phyloP scores from a whole-genome alignment of 2,329 filamentous ascomycete species.

The Clonostachys solani region DNA sequence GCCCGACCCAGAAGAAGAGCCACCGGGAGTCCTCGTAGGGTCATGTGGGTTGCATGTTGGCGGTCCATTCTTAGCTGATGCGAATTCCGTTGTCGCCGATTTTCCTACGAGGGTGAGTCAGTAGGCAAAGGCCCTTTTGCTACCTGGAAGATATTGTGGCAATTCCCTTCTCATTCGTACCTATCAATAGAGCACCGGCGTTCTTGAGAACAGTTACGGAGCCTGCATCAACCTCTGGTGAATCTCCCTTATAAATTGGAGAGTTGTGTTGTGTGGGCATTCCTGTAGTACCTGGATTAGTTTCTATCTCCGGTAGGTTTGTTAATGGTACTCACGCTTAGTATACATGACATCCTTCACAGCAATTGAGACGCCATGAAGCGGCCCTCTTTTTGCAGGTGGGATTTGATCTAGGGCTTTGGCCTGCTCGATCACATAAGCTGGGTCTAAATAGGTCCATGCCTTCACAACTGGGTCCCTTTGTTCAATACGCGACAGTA shows the following conservation, averaged over 20 bases:
- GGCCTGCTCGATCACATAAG: conserved; percentile 41
- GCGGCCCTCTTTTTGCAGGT: conserved; percentile 37
- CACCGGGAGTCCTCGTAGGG: conserved; percentile 54
- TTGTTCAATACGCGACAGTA: conserved; percentile 36
- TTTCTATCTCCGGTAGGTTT: not conserved
- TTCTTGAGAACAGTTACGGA: conserved; percentile 43
- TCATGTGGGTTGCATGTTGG: conserved; percentile 59
- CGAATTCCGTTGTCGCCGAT: conserved; percentile 54
- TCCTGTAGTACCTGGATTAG: conserved; percentile 17
- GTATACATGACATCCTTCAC: conserved; percentile 59
- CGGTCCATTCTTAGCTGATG: conserved; percentile 41
- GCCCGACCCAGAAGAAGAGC: conserved; percentile 59
- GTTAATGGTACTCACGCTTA: conserved; percentile 32
- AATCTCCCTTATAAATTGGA: conserved; percentile 38
- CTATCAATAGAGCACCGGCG: conserved; percentile 38
- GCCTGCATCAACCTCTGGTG: conserved; percentile 42
- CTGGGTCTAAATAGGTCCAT: conserved; percentile 41
- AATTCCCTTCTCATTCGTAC: too few relatives aligned
- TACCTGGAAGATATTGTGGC: too few relatives aligned
- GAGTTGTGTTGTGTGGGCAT: conserved; percentile 53
- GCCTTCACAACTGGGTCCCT: conserved; percentile 40
- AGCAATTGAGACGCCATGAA: conserved; percentile 53
- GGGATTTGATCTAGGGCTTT: conserved; percentile 43
- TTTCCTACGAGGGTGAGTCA: conserved; percentile 28
- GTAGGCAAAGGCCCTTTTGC: too few relatives aligned